A percentile compares a stretch with the other conserved stretches of the same genome.
Evolutionary conservation across 1,139 yeast species (phyloP).

Genomic region (Williopsis jadinii): DNA sequence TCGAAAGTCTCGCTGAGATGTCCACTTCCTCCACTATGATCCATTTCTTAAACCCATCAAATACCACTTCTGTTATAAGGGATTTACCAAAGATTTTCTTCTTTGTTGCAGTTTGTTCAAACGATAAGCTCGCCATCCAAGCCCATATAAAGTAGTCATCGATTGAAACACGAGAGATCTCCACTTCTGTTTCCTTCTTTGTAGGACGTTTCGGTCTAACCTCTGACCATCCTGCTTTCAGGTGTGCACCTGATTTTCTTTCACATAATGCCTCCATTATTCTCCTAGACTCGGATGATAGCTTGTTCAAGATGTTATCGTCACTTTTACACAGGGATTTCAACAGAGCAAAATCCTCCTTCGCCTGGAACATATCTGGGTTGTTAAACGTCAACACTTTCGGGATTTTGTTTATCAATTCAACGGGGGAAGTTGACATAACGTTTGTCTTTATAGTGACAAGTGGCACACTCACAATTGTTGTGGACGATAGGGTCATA

Average conservation of each 20-base stretch:
- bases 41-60: constrained; percentile 81
- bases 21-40: constrained; percentile 68
- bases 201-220: constrained; percentile 7
- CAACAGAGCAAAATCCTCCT: constrained; percentile 72
- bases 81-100: constrained; percentile 76
- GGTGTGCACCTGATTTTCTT: constrained; percentile 32
- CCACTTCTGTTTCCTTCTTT: constrained; percentile 27
- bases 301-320: constrained; percentile 47
- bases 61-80: constrained; percentile 60
- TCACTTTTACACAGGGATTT: constrained; percentile 58
- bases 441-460: constrained; percentile 53
- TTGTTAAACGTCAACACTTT: constrained; percentile 64
- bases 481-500: constrained; percentile 32
- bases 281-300: constrained; percentile 70
- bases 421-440: constrained; percentile 53
- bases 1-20: constrained; percentile 5
- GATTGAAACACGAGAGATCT: constrained; percentile 57
- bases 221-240: constrained; percentile 33
- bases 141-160: constrained; percentile 91
- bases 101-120: constrained; percentile 62
- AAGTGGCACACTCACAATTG: constrained; percentile 53
- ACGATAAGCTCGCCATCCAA: constrained; percentile 74
- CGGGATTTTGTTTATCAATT: constrained; percentile 52
- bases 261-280: constrained; percentile 53
- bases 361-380: constrained; percentile 60